These are phyloP conservation scores for Starmerella gropengiesseri DNA, from an alignment of 805 yeast genomes.

Conservation along the genomic window DNA sequence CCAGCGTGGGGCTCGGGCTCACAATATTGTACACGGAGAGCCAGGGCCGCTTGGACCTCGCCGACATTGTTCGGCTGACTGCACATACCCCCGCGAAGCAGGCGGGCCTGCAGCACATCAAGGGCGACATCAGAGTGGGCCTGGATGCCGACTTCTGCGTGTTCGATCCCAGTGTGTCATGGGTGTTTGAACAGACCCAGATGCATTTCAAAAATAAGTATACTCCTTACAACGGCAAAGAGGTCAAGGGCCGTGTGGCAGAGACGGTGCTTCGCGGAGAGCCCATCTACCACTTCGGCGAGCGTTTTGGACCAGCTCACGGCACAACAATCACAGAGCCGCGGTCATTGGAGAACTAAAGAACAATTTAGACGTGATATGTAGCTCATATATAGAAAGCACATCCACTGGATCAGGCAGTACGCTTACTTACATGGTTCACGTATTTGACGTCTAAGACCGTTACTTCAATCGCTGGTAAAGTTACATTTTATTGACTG, in stretches of 20 bases:
- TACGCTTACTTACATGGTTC: no score
- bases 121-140: conserved; percentile 66
- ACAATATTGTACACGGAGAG: conserved; percentile 65
- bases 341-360: not conserved
- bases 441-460: no score
- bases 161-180: conserved; percentile 58
- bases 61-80: conserved; percentile 69
- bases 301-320: conserved; percentile 8
- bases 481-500: no score
- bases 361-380: not conserved
- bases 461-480: no score
- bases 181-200: conserved; percentile 30
- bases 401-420: no score
- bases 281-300: conserved; percentile 36
- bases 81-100: conserved; percentile 74
- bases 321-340: not conserved
- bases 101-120: conserved; percentile 60
- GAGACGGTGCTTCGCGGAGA: conserved; percentile 74
- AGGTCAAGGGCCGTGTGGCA: conserved; percentile 58
- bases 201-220: conserved; percentile 69
- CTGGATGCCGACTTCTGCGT: conserved; percentile 80
- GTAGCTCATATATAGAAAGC: no score
- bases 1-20: conserved; percentile 85
- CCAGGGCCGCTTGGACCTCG: conserved; percentile 39
- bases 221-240: conserved; percentile 71